Conservation (phyloP, 352 stramenopile species). For the Pythium apleroticum region DNA sequence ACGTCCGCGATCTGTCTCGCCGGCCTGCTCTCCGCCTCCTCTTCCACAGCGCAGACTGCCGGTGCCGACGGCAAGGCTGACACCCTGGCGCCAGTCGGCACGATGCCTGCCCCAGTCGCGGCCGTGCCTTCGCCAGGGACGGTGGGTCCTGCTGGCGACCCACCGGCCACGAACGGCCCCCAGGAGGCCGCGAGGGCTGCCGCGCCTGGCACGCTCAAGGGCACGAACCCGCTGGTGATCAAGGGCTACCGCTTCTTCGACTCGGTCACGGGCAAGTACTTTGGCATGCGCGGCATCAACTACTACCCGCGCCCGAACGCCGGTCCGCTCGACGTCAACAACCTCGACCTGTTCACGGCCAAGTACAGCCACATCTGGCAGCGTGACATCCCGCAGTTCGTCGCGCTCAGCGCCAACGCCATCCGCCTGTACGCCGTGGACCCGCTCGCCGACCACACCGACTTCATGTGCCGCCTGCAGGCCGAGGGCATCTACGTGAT, state of each 20-base stretch:
- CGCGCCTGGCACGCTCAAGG: neutral
- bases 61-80: neutral
- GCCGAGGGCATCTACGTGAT: slow-evolving; percentile 76
- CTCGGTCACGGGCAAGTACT: slow-evolving; percentile 60
- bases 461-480: slow-evolving; percentile 85
- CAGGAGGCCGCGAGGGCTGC: neutral
- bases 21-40: neutral
- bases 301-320: slow-evolving; percentile 86
- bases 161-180: neutral
- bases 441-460: slow-evolving; percentile 57
- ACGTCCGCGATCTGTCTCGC: slow-evolving; percentile 7
- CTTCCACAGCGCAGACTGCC: neutral
- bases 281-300: slow-evolving; percentile 74
- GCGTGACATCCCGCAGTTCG: slow-evolving; percentile 67
- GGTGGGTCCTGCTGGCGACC: neutral
- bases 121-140: neutral
- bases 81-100: neutral
- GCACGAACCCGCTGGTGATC: slow-evolving; percentile 47
- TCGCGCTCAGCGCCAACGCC: slow-evolving; percentile 65
- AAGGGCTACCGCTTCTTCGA: slow-evolving; percentile 85
- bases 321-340: slow-evolving; percentile 65
- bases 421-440: slow-evolving; percentile 86
- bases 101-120: neutral
- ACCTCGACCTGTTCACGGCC: slow-evolving; percentile 83
- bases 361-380: slow-evolving; percentile 66